Evolutionary conservation across 192 early-diverging fungal species (phyloP).

Genomic region (Umbelopsis sp.): DNA sequence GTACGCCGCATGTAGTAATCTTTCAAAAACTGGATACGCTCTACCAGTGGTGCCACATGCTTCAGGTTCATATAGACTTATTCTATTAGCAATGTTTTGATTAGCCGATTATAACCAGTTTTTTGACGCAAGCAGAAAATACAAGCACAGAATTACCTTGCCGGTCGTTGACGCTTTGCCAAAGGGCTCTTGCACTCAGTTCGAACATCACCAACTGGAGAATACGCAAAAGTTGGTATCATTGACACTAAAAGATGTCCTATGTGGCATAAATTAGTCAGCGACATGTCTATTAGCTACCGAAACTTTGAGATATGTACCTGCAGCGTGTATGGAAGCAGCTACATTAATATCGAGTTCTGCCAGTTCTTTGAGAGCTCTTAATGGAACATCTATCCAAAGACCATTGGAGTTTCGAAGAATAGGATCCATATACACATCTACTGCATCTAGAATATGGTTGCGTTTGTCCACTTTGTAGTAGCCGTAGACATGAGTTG

Average conservation of each 20-base stretch:
- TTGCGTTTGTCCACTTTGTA: conserved; percentile 50
- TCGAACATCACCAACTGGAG: conserved; percentile 35
- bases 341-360: conserved; percentile 44
- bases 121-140: background rate
- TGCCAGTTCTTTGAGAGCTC: conserved; percentile 21
- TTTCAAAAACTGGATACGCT: conserved; percentile 42
- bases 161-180: conserved; percentile 47
- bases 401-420: conserved; percentile 39
- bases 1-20: conserved; percentile 36
- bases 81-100: conserved; percentile 23
- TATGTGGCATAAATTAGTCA: background rate
- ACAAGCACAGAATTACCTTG: conserved; percentile 29
- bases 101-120: background rate
- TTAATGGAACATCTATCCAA: conserved; percentile 49
- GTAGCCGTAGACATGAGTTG: conserved; percentile 61
- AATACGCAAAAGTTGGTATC: conserved; percentile 38
- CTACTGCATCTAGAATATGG: conserved; percentile 51
- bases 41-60: conserved; percentile 41
- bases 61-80: conserved; percentile 50
- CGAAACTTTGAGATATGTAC: conserved; percentile 8
- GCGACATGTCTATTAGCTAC: background rate
- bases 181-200: conserved; percentile 59
- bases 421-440: conserved; percentile 54
- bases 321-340: conserved; percentile 54
- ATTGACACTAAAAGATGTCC: conserved; percentile 51